Base-by-base conservation (phyloP, 2,329 filamentous ascomycete species). In the Exophiala bonariae region DNA sequence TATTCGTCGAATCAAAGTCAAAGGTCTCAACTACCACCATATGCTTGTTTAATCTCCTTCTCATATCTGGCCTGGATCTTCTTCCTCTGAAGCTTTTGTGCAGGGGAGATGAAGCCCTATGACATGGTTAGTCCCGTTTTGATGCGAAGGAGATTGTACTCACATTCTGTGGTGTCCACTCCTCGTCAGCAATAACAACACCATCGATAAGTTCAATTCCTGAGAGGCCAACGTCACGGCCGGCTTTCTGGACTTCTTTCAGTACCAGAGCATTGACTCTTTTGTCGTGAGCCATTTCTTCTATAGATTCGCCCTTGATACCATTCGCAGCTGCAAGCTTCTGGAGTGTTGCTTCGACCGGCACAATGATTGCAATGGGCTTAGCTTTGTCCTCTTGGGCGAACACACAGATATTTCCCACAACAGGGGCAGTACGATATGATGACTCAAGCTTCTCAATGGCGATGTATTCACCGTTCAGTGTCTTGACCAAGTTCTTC, bases 401-500 rank as follows among this genome's bases (percentile, higher is more conserved):
- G 63, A 93, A 87, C 33, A 96, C 79, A 76, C 93, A 93, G 64
- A 96, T 83, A 71, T 95, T 95, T 50, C 81, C 80, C 16, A 96
- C 89, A 8, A 86, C 80, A n/a, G 82, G 78, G 8, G 80, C 81
- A 36, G 88, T 84, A 53, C 91, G 85, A 74, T 96, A 97, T 44
- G 95, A 78, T 3, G 91, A 87, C 73, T 97, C 92, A 50, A 97
- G 83, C 76, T 91, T 96, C 75, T 97, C 92, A 3, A 99, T 80
- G 17, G 92, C 93, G 66, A 97, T 95, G 70, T 97, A 97, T 76
- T 97, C 92, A 59, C 92, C 92, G 51, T 91, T 90, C 56, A 89
- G 81, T 55, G 93, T 91, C 83, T 97, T 97, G 69, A 97, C 88
- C 46, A 97, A 76, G 72, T 97, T 97, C 84, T 97, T 97, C 82